Conservation (phyloP, 345 rosid genomes). For the Kernera saxatilis region DNA sequence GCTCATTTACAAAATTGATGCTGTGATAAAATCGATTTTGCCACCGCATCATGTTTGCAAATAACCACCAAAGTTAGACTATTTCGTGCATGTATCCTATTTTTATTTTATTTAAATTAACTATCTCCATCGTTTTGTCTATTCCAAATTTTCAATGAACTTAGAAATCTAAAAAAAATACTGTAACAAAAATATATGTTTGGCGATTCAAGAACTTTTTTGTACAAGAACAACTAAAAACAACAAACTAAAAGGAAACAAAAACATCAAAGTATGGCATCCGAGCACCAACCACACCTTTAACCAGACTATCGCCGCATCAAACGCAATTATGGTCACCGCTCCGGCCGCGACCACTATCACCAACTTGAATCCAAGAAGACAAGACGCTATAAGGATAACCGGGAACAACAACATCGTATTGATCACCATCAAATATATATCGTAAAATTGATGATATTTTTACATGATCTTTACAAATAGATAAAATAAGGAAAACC, state of each 20-base stretch:
- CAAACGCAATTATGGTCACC: background rate
- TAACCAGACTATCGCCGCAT: conserved; percentile 11
- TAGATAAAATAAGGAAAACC: background rate
- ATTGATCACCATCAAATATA: background rate
- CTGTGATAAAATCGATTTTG: no score
- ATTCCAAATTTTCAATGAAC: background rate
- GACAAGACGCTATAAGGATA: conserved; percentile 5
- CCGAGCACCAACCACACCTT: background rate
- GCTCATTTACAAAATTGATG: no score
- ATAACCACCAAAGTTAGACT: background rate
- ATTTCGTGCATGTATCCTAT: background rate
- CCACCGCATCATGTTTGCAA: no score
- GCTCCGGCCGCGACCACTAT: background rate
- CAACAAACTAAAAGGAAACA: background rate
- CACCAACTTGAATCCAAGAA: conserved; percentile 14
- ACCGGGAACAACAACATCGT: background rate
- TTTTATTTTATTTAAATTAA: background rate
- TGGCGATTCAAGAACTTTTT: background rate
- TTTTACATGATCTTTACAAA: background rate
- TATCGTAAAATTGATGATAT: background rate
- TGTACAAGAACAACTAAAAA: background rate
- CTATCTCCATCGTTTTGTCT: background rate
- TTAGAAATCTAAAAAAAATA: no score
- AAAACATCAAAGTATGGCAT: conserved; percentile 10
- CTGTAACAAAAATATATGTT: background rate